phyloP scores from a whole-genome alignment of 768 basidiomycete species.

The Termitomyces sp. region DNA sequence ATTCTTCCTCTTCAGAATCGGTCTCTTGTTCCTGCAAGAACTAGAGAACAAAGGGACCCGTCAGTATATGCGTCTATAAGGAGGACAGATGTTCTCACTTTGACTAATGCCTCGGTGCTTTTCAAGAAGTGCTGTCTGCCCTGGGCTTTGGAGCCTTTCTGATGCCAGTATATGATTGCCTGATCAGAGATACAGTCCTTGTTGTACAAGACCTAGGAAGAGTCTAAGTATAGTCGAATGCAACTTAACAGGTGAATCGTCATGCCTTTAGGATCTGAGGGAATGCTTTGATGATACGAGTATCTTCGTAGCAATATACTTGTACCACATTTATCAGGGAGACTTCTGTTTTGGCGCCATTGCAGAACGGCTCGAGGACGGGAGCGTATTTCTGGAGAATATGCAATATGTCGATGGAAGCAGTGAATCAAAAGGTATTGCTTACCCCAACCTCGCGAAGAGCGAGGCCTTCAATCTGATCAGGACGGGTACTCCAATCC shows the following conservation, averaged over 20 bases:
- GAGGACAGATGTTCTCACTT: slow-evolving; percentile 44
- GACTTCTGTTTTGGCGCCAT: slow-evolving; percentile 86
- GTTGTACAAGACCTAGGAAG: slow-evolving; percentile 84
- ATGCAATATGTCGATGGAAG: background rate
- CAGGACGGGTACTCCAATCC: slow-evolving; percentile 86
- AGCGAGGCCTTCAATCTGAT: slow-evolving; percentile 90
- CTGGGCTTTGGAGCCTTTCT: slow-evolving; percentile 95
- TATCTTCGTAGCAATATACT: slow-evolving; percentile 95
- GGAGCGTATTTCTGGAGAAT: slow-evolving; percentile 68
- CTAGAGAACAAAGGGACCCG: slow-evolving; percentile 30
- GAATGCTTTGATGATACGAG: slow-evolving; percentile 92
- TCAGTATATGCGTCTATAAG: background rate
- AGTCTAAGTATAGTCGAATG: background rate
- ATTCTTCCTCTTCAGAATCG: slow-evolving; percentile 61
- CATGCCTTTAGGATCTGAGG: slow-evolving; percentile 87
- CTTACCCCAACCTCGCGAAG: slow-evolving; percentile 83
- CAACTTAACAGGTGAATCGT: background rate
- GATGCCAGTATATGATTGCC: slow-evolving; percentile 97
- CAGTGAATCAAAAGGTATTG: slow-evolving; percentile 8
- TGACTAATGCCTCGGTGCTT: slow-evolving; percentile 82
- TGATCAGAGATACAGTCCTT: slow-evolving; percentile 94
- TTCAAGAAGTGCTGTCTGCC: slow-evolving; percentile 95
- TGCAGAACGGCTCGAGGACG: slow-evolving; percentile 88
- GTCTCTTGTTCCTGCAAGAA: slow-evolving; percentile 90
- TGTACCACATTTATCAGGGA: slow-evolving; percentile 94